Evolutionary conservation across 805 yeast genomes (phyloP).

Genomic region (Wickerhamomyces subpelliculosus): DNA sequence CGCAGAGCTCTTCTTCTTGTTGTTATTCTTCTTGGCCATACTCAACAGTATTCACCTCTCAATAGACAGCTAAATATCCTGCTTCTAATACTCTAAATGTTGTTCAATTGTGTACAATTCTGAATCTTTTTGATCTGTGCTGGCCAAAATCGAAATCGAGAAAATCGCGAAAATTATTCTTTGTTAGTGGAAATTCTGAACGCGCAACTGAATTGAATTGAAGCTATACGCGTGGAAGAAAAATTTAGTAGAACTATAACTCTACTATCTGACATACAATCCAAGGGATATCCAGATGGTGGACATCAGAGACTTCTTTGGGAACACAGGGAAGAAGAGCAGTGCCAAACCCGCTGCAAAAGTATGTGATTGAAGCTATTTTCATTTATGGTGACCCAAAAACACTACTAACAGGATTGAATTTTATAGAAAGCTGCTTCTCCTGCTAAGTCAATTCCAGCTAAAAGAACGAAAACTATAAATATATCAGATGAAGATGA

Average conservation of each 20-base stretch:
- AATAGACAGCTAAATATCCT: not conserved
- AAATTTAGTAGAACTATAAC: no score
- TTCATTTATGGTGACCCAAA: no score
- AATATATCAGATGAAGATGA: slow-evolving; percentile 24
- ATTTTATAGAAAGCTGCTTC: not conserved
- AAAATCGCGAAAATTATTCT: no score
- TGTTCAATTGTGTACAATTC: no score
- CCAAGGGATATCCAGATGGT: no score
- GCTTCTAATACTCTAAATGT: no score
- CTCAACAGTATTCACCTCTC: not conserved
- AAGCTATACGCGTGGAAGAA: no score
- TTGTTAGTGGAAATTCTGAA: no score
- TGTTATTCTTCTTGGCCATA: slow-evolving; percentile 17
- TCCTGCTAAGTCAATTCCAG: slow-evolving; percentile 2
- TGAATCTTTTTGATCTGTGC: no score
- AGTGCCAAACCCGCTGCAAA: slow-evolving; percentile 2
- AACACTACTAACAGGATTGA: not conserved
- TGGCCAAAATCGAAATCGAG: no score
- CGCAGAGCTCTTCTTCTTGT: slow-evolving; percentile 6
- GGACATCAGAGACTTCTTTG: slow-evolving; percentile 34
- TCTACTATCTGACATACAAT: no score
- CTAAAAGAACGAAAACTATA: slow-evolving; percentile 7
- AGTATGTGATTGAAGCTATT: not conserved
- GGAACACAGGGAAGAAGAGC: slow-evolving; percentile 13
- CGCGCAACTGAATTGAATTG: no score